These are phyloP conservation scores for Alternaria gaisen DNA, from an alignment of 2,329 filamentous ascomycete species.

Conservation along the genomic window DNA sequence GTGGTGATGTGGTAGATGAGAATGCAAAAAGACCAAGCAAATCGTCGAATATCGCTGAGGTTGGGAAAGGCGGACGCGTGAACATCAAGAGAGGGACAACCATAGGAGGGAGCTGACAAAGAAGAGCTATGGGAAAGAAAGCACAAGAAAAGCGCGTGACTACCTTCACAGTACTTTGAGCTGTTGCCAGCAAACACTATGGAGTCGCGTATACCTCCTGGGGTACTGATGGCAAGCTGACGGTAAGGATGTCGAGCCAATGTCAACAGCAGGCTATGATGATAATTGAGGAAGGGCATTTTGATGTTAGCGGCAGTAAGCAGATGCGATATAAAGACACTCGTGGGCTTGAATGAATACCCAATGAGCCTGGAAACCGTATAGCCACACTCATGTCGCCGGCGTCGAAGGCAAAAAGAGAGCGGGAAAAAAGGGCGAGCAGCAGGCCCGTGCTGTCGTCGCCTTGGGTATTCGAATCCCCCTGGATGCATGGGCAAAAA, in stretches of 20 bases:
- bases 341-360: background rate
- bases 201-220: background rate
- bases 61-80: background rate
- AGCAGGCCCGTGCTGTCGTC: background rate
- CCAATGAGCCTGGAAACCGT: background rate
- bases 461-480: background rate
- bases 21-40: background rate
- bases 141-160: background rate
- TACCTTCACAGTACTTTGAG: background rate
- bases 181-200: fast-evolving
- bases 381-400: background rate
- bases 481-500: background rate
- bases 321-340: background rate
- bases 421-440: background rate
- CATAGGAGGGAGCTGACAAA: background rate
- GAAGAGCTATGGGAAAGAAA: background rate
- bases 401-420: constrained; percentile 1
- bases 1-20: background rate
- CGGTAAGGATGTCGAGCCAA: background rate
- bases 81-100: background rate
- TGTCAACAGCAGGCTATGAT: background rate
- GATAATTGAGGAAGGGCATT: background rate
- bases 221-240: background rate
- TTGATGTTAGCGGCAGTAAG: background rate
- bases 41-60: background rate